Conservation (phyloP, 2,329 filamentous ascomycete genomes). For the Arthroderma uncinatum region DNA sequence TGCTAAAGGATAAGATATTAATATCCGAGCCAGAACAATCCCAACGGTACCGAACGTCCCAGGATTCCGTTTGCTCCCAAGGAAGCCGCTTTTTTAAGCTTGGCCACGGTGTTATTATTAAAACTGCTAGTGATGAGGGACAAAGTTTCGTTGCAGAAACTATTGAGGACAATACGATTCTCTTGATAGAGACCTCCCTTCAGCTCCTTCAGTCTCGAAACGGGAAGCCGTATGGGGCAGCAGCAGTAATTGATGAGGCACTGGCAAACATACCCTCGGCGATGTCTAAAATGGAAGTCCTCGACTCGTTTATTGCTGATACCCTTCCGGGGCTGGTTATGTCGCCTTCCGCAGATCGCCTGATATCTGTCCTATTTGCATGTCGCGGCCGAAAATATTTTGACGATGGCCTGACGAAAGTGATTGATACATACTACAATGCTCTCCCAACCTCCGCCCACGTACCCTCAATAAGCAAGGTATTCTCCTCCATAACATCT, state of each 20-base stretch:
- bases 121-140: slow-evolving; percentile 17
- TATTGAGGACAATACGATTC: slow-evolving; percentile 27
- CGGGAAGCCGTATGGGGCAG: slow-evolving; percentile 57
- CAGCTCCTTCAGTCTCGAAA: slow-evolving; percentile 43
- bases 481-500: slow-evolving; percentile 30
- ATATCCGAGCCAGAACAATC: slow-evolving; percentile 73
- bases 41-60: slow-evolving; percentile 61
- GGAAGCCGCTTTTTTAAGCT: slow-evolving; percentile 58
- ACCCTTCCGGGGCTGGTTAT: slow-evolving; percentile 49
- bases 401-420: slow-evolving; percentile 29
- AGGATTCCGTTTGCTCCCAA: slow-evolving; percentile 55
- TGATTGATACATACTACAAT: slow-evolving; percentile 27
- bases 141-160: slow-evolving; percentile 23
- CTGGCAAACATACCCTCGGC: slow-evolving; percentile 35
- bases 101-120: slow-evolving; percentile 30
- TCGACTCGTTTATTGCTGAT: slow-evolving; percentile 44
- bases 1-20: slow-evolving; percentile 56
- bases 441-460: slow-evolving; percentile 25
- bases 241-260: slow-evolving; percentile 45
- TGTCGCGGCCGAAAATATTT: slow-evolving; percentile 38
- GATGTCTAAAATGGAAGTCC: slow-evolving; percentile 30
- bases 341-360: slow-evolving; percentile 56
- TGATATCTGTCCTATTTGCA: slow-evolving; percentile 55
- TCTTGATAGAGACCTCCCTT: slow-evolving; percentile 40
- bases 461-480: slow-evolving; percentile 27